Base-by-base conservation (phyloP, 345 rosid species). In the Mallotus nudiflorus region DNA sequence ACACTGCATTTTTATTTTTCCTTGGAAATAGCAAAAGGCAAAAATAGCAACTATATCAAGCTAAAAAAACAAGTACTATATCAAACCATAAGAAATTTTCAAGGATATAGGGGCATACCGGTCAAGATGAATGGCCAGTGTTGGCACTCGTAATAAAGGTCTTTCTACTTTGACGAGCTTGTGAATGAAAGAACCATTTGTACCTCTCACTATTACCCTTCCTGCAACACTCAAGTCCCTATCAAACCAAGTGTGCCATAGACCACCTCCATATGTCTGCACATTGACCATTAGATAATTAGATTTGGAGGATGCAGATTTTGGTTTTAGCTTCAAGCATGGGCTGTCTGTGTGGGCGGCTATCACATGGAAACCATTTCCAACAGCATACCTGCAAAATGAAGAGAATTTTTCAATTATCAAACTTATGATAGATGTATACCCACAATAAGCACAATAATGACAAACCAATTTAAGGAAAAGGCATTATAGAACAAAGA, bases 231-330 rank as follows among this genome's bases (percentile, higher is more conserved):
- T 94, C 82, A 94, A 81, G 73, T 94, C 98, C 74, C 98, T 84
- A 76, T 91, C 97, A 69, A 94, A 94, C 98, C 98, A 94, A 10
- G 98, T 94, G 52, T 94, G 96, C 98, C 98, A 94, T 72, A 94
- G 81, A 75, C 97, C 98, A 80, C 91, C 87, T 27, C 98, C 98
- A 76, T 94, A 94, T 31, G 96, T 91, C 78, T 94, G 97, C 76
- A 94, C 97, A 80, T 88, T 90, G 50, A 91, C 95, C 95, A 91
- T 91, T 62, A 94, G 83, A 74, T 85, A 91, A 65, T 88, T 85
- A 64, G 98, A 88, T 66, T 90, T 91, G 24, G 91, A 82, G 28
- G 96, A 91, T 22, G 97, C 95, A 15, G 97, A 94, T 66, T 88
- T 89, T 0, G 98, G 97, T 52, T 94, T 94, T 79, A 94, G 81